Conservation (phyloP, 257 asterid species). For the Fraxinus excelsior region DNA sequence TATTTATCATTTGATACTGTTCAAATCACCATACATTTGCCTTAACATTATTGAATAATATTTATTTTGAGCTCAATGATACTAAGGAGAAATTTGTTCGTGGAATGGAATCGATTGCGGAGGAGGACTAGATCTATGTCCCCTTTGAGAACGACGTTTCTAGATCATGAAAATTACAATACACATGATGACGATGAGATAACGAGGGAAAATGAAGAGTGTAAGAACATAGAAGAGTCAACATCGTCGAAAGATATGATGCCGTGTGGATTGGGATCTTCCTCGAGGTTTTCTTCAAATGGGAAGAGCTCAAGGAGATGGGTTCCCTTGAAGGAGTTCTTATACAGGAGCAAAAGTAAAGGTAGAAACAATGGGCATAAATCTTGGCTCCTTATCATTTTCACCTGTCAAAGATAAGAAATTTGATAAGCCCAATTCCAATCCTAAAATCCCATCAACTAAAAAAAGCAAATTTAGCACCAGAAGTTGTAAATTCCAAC, state of each 20-base stretch:
- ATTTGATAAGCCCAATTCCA: conserved; percentile 27
- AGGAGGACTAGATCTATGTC: conserved; percentile 94
- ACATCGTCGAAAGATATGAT: conserved; percentile 34
- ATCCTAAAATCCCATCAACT: conserved; percentile 19
- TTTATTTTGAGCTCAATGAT: conserved; percentile 24
- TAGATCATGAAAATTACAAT: conserved; percentile 12
- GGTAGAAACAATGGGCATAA: conserved; percentile 67
- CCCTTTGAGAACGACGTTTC: conserved; percentile 50
- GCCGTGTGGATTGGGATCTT: conserved; percentile 48
- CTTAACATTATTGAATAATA: no score
- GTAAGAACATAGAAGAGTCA: background rate
- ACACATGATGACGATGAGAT: conserved; percentile 18
- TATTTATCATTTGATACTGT: no score
- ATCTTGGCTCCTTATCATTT: conserved; percentile 61
- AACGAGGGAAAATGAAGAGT: conserved; percentile 5
- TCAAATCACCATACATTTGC: no score
- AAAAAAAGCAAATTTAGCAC: conserved; percentile 1
- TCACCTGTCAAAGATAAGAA: conserved; percentile 73
- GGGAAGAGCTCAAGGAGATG: conserved; percentile 77
- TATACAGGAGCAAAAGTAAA: conserved; percentile 86
- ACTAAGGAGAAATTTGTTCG: conserved; percentile 30
- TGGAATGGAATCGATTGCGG: conserved; percentile 56
- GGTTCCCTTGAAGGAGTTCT: conserved; percentile 78
- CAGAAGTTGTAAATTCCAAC: background rate
- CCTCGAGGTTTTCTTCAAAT: conserved; percentile 76